These are phyloP conservation scores for Ochetophila trinervis DNA, from an alignment of 306 rosid species.

Conservation along the genomic window DNA sequence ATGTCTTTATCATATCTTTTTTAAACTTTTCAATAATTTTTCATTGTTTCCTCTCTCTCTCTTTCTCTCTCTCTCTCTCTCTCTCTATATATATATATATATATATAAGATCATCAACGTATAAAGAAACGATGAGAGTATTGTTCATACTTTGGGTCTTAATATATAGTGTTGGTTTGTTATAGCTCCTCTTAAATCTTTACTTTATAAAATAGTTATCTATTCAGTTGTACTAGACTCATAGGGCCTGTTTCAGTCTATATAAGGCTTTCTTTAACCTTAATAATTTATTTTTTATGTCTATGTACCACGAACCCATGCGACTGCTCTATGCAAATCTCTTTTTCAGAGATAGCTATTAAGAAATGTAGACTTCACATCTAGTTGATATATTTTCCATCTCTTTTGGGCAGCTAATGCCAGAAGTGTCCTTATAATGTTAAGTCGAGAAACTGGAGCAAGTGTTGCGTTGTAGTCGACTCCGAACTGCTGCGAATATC, in stretches of 20 bases:
- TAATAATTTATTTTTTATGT: neutral
- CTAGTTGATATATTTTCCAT: neutral
- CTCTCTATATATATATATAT: no score
- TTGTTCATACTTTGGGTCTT: neutral
- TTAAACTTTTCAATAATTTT: no score
- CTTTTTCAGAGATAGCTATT: neutral
- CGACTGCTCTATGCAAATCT: neutral
- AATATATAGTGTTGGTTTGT: conserved; percentile 7
- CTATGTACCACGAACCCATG: neutral
- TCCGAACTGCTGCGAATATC: neutral
- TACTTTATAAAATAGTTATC: neutral
- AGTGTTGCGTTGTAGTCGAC: neutral
- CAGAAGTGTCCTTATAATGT: neutral
- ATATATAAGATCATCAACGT: no score
- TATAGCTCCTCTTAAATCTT: neutral
- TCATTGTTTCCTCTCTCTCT: no score
- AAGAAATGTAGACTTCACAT: neutral
- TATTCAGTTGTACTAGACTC: conserved; percentile 3
- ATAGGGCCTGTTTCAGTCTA: no score
- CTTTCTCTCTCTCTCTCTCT: no score
- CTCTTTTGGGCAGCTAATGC: neutral
- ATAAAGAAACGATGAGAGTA: no score
- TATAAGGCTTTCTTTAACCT: neutral
- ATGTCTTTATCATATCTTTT: conserved; percentile 1
- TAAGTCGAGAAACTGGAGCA: neutral